These are phyloP conservation scores for Croton laevigatus DNA, from an alignment of 441 rosid species.

Conservation along the genomic window DNA sequence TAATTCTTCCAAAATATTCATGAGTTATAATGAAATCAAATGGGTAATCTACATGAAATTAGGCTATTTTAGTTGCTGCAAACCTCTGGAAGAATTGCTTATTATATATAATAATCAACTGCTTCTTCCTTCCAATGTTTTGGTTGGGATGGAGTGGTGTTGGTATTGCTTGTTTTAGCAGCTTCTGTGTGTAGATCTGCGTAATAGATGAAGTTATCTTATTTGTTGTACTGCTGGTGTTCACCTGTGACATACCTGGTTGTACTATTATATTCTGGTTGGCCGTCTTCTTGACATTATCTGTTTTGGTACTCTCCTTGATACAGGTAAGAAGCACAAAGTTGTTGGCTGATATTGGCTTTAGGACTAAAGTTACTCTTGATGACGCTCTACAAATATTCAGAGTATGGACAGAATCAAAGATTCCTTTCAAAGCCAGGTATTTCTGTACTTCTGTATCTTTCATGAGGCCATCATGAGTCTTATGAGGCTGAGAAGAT, in stretches of 20 bases:
- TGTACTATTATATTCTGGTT: neutral
- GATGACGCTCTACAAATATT: conserved; percentile 60
- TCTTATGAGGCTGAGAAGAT: neutral
- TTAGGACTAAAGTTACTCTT: conserved; percentile 67
- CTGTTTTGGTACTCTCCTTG: conserved; percentile 18
- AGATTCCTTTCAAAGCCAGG: conserved; percentile 73
- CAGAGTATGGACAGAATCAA: conserved; percentile 56
- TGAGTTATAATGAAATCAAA: neutral
- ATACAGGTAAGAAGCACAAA: conserved; percentile 72
- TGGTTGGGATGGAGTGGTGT: too few relatives aligned
- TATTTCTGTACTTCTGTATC: conserved; percentile 26
- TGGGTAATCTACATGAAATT: neutral
- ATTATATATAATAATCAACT: too few relatives aligned
- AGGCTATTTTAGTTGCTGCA: too few relatives aligned
- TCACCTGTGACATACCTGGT: neutral
- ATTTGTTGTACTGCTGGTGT: neutral
- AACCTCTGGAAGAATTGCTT: too few relatives aligned
- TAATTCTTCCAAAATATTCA: neutral
- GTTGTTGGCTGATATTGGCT: conserved; percentile 64
- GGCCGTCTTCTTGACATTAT: neutral
- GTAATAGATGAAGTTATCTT: neutral
- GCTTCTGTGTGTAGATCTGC: neutral
- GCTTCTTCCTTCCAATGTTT: too few relatives aligned
- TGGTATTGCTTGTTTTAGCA: too few relatives aligned
- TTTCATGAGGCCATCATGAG: neutral